A percentile compares a stretch with the other conserved stretches of the same genome.
Conservation (phyloP, 1,284 basidiomycete species). For the Ganoderma resinaceum region DNA sequence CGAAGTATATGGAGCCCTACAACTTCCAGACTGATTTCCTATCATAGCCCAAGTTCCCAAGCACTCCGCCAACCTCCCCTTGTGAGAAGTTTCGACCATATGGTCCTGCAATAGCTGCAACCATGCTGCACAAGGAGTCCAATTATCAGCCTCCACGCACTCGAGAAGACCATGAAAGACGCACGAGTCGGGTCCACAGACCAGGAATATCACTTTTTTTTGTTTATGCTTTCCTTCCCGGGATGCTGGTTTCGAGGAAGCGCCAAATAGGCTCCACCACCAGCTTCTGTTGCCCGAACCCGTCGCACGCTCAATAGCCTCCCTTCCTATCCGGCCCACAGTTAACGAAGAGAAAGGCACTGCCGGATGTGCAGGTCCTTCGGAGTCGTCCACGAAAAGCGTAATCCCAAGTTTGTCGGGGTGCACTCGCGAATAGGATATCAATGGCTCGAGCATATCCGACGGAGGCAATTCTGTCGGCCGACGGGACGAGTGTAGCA, state of each 20-base stretch:
- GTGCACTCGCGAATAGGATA: constrained; percentile 51
- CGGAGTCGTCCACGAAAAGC: constrained; percentile 66
- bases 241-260: constrained; percentile 31
- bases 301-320: constrained; percentile 52
- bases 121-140: constrained; percentile 60
- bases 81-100: constrained; percentile 79
- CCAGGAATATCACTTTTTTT: constrained; percentile 64
- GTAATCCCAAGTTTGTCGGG: constrained; percentile 62
- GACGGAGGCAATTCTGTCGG: constrained; percentile 72
- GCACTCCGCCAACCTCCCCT: constrained; percentile 71
- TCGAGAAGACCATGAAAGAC: constrained; percentile 38
- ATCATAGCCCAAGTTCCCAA: constrained; percentile 68
- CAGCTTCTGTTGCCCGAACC: constrained; percentile 43
- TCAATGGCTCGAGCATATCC: constrained; percentile 58
- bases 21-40: constrained; percentile 76
- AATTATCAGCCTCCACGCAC: constrained; percentile 13
- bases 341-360: constrained; percentile 38
- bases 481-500: constrained; percentile 73
- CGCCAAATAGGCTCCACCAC: constrained; percentile 52
- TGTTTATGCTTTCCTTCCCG: constrained; percentile 24
- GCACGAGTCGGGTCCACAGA: constrained; percentile 83
- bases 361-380: constrained; percentile 39
- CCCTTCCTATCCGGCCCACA: constrained; percentile 61
- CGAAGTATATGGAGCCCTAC: constrained; percentile 1
- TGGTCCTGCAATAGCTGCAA: constrained; percentile 75